These are phyloP conservation scores for Cytospora schulzeri DNA, from an alignment of 2,329 filamentous ascomycete species.

Conservation along the genomic window DNA sequence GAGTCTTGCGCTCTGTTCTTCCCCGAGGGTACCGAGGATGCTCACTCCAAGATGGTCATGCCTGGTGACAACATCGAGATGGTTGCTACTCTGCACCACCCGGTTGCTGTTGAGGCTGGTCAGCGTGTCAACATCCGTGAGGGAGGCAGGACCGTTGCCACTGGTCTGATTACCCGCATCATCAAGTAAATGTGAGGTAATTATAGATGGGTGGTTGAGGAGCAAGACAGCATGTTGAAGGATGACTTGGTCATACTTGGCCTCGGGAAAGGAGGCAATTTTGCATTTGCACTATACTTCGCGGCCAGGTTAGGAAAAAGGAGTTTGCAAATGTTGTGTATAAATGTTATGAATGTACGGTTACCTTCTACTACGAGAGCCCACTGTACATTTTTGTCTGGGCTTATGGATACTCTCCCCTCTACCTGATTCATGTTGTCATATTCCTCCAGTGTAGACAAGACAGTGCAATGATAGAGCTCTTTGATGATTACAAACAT, in stretches of 20 bases:
- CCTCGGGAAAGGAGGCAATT: constrained; percentile 27
- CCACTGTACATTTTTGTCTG: constrained; percentile 30
- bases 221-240: neutral
- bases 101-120: constrained; percentile 84
- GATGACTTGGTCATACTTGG: constrained; percentile 4
- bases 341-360: constrained; percentile 33
- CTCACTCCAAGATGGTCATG: constrained; percentile 81
- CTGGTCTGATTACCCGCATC: constrained; percentile 79
- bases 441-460: constrained; percentile 36
- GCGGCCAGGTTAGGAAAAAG: constrained; percentile 22
- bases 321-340: constrained; percentile 28
- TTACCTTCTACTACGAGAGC: constrained; percentile 28
- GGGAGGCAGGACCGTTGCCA: constrained; percentile 87
- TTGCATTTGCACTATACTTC: constrained; percentile 27
- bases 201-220: constrained; percentile 5
- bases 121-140: constrained; percentile 99
- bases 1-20: constrained; percentile 78
- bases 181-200: constrained; percentile 50
- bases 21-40: constrained; percentile 79
- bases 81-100: constrained; percentile 81
- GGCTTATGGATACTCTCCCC: constrained; percentile 33
- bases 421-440: constrained; percentile 33
- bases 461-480: constrained; percentile 29
- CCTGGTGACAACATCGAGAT: constrained; percentile 99
- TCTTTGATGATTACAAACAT: neutral